These are phyloP conservation scores for Pisolithus microcarpus DNA, from an alignment of 768 basidiomycete genomes.

Conservation along the genomic window DNA sequence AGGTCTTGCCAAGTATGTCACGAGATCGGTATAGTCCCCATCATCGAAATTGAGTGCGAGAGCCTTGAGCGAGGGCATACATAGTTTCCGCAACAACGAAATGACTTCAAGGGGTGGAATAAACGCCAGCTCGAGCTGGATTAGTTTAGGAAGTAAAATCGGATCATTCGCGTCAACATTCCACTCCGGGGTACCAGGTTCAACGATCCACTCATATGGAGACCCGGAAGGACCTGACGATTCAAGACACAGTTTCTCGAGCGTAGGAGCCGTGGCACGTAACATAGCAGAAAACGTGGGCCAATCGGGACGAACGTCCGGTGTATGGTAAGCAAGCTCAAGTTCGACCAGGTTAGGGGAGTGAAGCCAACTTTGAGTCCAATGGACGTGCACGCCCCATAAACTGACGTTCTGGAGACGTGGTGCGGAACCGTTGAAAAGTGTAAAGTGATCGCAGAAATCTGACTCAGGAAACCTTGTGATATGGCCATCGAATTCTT, in stretches of 20 bases:
- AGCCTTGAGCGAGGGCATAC: slow-evolving; percentile 29
- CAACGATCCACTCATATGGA: slow-evolving; percentile 30
- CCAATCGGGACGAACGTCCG: slow-evolving; percentile 58
- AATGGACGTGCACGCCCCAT: slow-evolving; percentile 68
- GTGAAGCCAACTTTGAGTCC: slow-evolving; percentile 38
- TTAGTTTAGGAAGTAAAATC: slow-evolving; percentile 24
- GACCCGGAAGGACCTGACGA: slow-evolving; percentile 49
- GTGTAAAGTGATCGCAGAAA: slow-evolving; percentile 34
- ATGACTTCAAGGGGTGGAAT: slow-evolving; percentile 39
- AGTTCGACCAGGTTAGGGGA: slow-evolving; percentile 36
- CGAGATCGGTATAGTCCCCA: slow-evolving; percentile 47
- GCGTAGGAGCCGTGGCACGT: slow-evolving; percentile 45
- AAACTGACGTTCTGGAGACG: slow-evolving; percentile 41
- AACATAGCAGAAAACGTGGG: slow-evolving; percentile 47
- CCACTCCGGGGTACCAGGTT: slow-evolving; percentile 10
- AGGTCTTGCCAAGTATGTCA: slow-evolving; percentile 32
- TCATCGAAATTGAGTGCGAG: slow-evolving; percentile 49
- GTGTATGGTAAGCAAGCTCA: slow-evolving; percentile 55
- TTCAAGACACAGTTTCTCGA: slow-evolving; percentile 46
- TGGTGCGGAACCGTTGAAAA: slow-evolving; percentile 50
- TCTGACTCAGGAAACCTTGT: slow-evolving; percentile 14
- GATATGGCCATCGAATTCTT: slow-evolving; percentile 32
- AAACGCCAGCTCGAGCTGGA: slow-evolving; percentile 41
- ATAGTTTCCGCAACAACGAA: slow-evolving; percentile 19
- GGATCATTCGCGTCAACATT: slow-evolving; percentile 23